Percentiles rank a stretch among this genome's conserved stretches.
These are phyloP conservation scores for Coleophoma cylindrospora DNA, from an alignment of 2,329 filamentous ascomycete genomes.

Conservation along the genomic window DNA sequence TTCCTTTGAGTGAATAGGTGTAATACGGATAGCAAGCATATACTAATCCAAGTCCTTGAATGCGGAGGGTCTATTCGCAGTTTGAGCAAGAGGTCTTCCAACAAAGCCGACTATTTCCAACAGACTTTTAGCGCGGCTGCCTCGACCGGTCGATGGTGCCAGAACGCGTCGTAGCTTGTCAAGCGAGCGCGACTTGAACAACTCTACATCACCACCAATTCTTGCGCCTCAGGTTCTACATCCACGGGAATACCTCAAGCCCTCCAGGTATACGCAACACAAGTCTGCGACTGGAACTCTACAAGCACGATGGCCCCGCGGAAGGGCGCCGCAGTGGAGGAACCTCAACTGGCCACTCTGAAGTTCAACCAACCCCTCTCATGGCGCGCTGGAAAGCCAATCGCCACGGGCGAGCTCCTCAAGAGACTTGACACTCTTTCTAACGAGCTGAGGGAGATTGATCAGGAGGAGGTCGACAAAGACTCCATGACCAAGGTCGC, in stretches of 20 bases:
- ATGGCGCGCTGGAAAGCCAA: constrained; percentile 88
- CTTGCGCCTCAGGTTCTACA: neutral
- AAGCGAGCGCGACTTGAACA: neutral
- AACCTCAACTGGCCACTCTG: constrained; percentile 42
- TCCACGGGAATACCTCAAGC: neutral
- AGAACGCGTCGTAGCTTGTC: neutral
- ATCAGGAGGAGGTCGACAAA: constrained; percentile 80
- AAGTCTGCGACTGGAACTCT: constrained; percentile 14
- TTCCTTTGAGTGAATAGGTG: too few relatives aligned
- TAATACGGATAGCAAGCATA: too few relatives aligned
- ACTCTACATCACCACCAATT: neutral
- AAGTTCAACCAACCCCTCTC: constrained; percentile 82
- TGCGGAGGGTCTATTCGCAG: too few relatives aligned
- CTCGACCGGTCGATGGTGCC: too few relatives aligned
- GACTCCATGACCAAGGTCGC: constrained; percentile 81
- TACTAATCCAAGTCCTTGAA: too few relatives aligned
- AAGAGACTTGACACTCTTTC: constrained; percentile 74
- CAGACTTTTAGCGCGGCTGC: neutral
- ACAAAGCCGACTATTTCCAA: too few relatives aligned
- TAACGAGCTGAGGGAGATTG: constrained; percentile 77
- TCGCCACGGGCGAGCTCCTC: constrained; percentile 77
- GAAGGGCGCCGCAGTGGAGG: constrained; percentile 17
- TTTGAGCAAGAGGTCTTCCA: too few relatives aligned
- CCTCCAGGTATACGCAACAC: neutral
- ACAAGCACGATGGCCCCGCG: constrained; percentile 25